Conservation (phyloP, 495 filamentous ascomycete genomes). For the Chaetomidium leptoderma region DNA sequence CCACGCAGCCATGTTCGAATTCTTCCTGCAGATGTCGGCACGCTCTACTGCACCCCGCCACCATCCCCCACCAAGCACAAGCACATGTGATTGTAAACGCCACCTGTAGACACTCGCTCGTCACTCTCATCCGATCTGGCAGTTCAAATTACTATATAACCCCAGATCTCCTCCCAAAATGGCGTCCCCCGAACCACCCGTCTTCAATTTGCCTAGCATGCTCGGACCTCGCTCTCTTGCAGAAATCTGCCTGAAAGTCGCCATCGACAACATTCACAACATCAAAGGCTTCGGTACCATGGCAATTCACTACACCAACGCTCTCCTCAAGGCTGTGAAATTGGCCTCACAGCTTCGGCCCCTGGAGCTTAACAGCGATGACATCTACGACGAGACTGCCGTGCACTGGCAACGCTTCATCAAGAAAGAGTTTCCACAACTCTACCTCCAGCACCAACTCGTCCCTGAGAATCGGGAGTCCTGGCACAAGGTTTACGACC, state of each 20-base stretch:
- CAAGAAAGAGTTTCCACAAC: slow-evolving; percentile 29
- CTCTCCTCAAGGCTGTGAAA: slow-evolving; percentile 33
- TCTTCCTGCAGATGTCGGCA: too few relatives aligned
- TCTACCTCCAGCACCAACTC: slow-evolving; percentile 23
- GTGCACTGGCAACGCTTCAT: slow-evolving; percentile 42
- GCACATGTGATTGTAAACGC: too few relatives aligned
- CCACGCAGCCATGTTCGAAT: too few relatives aligned
- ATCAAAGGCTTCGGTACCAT: slow-evolving; percentile 18
- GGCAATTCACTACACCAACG: slow-evolving; percentile 8
- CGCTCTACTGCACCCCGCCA: too few relatives aligned
- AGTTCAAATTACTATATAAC: too few relatives aligned
- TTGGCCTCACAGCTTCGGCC: slow-evolving; percentile 32
- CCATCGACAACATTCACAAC: slow-evolving; percentile 26
- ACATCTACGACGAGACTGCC: slow-evolving; percentile 31
- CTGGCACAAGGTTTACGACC: slow-evolving; percentile 38
- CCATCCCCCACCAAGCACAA: too few relatives aligned
- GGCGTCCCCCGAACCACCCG: too few relatives aligned
- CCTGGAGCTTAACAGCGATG: slow-evolving; percentile 34
- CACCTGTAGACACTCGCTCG: too few relatives aligned
- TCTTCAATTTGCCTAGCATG: too few relatives aligned
- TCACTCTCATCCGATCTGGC: too few relatives aligned
- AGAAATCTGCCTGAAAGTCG: slow-evolving; percentile 32
- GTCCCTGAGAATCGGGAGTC: slow-evolving; percentile 30
- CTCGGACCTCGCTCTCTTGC: slow-evolving; percentile 32
- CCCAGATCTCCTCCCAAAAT: too few relatives aligned